Base-by-base conservation (phyloP, 2,329 filamentous ascomycete genomes). In the Fonsecaea pugnacius region DNA sequence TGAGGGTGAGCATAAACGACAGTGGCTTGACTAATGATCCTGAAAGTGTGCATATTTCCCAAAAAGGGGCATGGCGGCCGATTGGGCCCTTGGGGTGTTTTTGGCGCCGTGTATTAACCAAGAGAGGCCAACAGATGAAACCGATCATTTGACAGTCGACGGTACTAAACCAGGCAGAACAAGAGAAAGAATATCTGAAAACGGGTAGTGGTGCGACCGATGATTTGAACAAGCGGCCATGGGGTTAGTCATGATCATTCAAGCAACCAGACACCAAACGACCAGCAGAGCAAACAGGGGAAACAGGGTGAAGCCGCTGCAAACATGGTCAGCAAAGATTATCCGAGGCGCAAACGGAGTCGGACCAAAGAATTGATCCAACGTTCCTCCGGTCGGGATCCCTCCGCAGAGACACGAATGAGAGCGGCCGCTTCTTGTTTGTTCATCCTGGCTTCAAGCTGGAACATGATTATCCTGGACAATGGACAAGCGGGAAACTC, bases 231-330 rank as follows among this genome's bases (percentile, higher is more conserved):
- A 43, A 46, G 27, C 27, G 21, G 18, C 30, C 12, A 2, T 32
- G 18, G 38, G 40, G 58, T 60, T 60, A 60, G 58, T 60, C 58
- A 60, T 60, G 58, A 60, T 54, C 48, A 54, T 60, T 43, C 58
- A 53, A 60, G 58, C 50, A 46, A n/a, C 14, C 16, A 14, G 7
- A 18, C 9, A 27, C 30, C 53, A 21, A 35, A 30, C 18, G 9
- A 38, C 35, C 9, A 38, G 27, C 27, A 30, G 27, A 30, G 27
- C 27, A 30, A 30, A 30, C 27, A 30, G 27, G 27, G 27, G 4
- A 43, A n/a, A 43, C 16, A 43, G 16, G n/a, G n/a, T 12, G 12
- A 38, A 16, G 12, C 10, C 36, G 4, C 38, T 59, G 55, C 55
- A 51, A 18, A 32, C 43, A 38, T 35, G 58, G 58, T 60, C 58